Base-by-base conservation (phyloP, 352 stramenopile genomes). In the Pythium plurisporium region DNA sequence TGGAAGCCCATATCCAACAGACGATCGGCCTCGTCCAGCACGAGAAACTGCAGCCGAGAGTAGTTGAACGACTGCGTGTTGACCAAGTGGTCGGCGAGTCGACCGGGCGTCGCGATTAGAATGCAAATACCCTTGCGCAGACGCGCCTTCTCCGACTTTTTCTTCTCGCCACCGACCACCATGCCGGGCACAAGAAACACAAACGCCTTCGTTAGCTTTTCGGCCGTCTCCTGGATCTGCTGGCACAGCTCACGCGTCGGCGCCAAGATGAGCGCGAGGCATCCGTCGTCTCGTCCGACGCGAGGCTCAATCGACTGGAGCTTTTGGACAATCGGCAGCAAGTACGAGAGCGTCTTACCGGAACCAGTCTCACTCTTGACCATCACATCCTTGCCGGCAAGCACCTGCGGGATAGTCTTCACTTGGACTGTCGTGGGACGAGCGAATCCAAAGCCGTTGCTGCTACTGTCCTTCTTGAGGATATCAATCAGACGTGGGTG, bases 1-100 rank as follows among this genome's bases (percentile, higher is more conserved):
- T 99, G 96, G 64, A 99, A 99, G 26, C 96, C 97, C 97, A 99
- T 99, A 72, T 99, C 97, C 15, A 99, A 72, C 91, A 99, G 96
- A 31, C 97, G 86, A 90, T 99, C 98, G 65, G 96, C 96, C 64
- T 99, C 98, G 67, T 99, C 97, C 0, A 99, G 79, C 17, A 99
- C 86, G 26, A 99, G 79, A 75, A 99, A 91, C 37, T 91, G 87
- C 30, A 99, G 92, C 26, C 70, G 71, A 17, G 74, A 62, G 55
- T 98, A 92, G 49, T 80, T 85, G 51, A 99, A 90, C 42, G 85
- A 79, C 22, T 95, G 87, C 25, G 95, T 91, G 64, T 99, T 97
- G 19, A 99, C 79, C n/a, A 99, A 69, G 36, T 91, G 70, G 63
- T 99, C 97, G 14, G 98, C 85, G 7, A 99, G 71, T 47, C 98